Percentiles rank a stretch among this genome's conserved stretches.
Conservation (phyloP, 2,329 filamentous ascomycete species). For the Fusarium newnesense region DNA sequence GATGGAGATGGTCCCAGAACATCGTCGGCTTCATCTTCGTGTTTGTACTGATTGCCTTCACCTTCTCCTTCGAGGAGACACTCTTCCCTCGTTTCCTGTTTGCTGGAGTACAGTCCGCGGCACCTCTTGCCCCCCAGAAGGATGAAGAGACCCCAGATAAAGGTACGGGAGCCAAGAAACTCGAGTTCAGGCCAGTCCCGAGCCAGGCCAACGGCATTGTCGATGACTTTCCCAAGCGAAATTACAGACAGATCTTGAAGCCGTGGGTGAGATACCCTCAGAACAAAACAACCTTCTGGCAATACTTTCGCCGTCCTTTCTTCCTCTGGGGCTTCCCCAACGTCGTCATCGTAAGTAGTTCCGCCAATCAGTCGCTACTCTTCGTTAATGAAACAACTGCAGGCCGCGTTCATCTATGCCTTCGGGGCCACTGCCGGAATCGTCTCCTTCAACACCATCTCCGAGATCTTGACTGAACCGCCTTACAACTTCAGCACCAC, state of each 20-base stretch:
- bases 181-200: accelerated
- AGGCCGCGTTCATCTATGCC: background rate
- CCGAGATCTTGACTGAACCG: background rate
- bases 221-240: background rate
- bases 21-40: background rate
- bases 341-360: background rate
- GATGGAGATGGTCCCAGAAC: background rate
- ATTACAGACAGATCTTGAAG: background rate
- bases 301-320: background rate
- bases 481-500: background rate
- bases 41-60: background rate
- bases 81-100: background rate
- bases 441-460: background rate
- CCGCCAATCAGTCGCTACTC: accelerated
- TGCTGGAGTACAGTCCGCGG: accelerated
- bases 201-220: accelerated
- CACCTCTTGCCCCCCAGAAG: accelerated
- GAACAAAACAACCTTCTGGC: background rate
- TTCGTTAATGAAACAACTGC: background rate
- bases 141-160: background rate
- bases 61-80: background rate
- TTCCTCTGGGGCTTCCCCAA: background rate
- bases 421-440: background rate
- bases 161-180: accelerated
- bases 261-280: background rate